phyloP scores from a whole-genome alignment of 371 early-diverging fungal species.

The Mucor saturninus region DNA sequence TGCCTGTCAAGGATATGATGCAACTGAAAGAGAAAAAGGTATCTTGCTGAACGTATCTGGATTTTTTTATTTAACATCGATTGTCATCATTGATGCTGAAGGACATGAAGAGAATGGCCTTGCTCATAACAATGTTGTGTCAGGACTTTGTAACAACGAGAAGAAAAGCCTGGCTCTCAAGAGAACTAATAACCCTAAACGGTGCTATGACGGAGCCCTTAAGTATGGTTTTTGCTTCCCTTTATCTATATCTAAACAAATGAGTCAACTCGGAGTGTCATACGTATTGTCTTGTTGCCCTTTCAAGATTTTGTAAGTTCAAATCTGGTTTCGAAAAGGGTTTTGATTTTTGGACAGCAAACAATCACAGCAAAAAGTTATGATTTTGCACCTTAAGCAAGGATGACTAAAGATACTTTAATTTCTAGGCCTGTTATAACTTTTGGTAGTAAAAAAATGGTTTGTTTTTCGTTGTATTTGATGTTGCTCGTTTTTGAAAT shows the following conservation, averaged over 20 bases:
- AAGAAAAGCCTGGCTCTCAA: constrained; percentile 20
- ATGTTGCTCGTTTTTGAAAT: no score
- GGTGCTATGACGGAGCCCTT: constrained; percentile 12
- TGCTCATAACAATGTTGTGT: constrained; percentile 18
- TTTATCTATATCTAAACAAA: constrained; percentile 15
- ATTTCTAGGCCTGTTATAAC: no score
- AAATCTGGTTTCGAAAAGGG: constrained; percentile 6
- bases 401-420: no score
- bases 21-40: constrained; percentile 17
- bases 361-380: no score
- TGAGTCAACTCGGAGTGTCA: constrained; percentile 9
- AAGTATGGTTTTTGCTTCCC: constrained; percentile 16
- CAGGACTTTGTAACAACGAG: constrained; percentile 18
- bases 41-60: constrained; percentile 18
- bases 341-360: no score
- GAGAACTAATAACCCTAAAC: constrained; percentile 14
- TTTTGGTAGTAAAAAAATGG: no score
- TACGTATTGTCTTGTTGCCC: constrained; percentile 11
- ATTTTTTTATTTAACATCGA: constrained; percentile 15
- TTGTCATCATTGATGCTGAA: constrained; percentile 21
- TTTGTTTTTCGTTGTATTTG: no score
- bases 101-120: constrained; percentile 17
- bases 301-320: constrained; percentile 9
- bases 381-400: no score
- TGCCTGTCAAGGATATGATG: constrained; percentile 18